Base-by-base conservation (phyloP, 495 filamentous ascomycete species). In the Chaetomium tenue region DNA sequence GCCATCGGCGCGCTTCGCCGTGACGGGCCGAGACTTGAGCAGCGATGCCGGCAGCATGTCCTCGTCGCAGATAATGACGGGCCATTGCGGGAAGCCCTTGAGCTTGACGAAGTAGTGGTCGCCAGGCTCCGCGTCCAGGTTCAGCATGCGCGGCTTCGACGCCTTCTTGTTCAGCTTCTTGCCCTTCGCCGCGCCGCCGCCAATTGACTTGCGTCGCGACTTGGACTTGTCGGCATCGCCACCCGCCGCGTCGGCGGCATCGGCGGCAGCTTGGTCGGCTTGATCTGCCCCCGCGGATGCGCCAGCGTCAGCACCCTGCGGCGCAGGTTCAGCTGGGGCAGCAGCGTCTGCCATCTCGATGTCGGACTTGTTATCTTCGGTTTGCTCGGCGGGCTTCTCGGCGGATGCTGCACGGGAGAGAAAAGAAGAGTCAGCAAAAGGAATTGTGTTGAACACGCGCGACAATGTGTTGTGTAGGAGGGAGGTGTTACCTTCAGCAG, bases 31-130 rank as follows among this genome's bases (percentile, higher is more conserved):
- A 39, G 83, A 82, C 60, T 79, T 85, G 61, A 93, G 74, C 22
- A 96, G 82, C 30, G 81, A 84, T 42, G 83, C 73, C 0, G 92
- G 92, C 12, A 97, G 85, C 85, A 97, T 96, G 64, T 89, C 88
- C 76, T 97, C 93, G 71, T 96, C 91, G 69, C 88, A 91, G 64
- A 97, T 86, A 75, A 97, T 88, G 48, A 90, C 86, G 3, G 93
- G 93, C 93, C 93, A 97, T 48, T 89, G 86, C 15, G 92, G 91
- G 77, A 89, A 92, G 60, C 92, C 92, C 80, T 91, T 93, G 71
- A 97, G 86, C 70, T 90, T 87, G 63, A 91, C 90, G 58, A 92
- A 88, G 77, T 85, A 96, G 75, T 91, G 88, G 65, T 96, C 85
- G 68, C 93, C 93, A 2, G 93, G 89, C 77, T 93, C 80, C 63